Conservation (phyloP, 148 eudicot genomes). For the Vaccinium vitisidaea region DNA sequence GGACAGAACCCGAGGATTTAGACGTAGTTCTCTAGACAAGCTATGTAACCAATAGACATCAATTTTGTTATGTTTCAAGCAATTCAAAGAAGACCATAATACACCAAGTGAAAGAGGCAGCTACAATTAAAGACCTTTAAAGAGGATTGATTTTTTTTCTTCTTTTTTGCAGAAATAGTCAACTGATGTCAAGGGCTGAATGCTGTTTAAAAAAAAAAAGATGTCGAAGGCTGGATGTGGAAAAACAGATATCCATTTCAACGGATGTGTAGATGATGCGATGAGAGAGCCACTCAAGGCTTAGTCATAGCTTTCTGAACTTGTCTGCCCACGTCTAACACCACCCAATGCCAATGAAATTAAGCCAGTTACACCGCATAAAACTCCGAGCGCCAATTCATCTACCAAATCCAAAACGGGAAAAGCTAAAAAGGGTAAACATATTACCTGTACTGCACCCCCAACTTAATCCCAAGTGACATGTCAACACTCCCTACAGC, state of each 20-base stretch:
- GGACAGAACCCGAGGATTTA: not conserved
- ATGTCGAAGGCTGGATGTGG: not conserved
- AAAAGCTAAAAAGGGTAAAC: not conserved
- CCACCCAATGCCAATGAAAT: not conserved
- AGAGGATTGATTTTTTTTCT: too few relatives aligned
- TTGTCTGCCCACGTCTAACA: not conserved
- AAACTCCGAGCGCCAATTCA: not conserved
- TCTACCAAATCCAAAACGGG: not conserved
- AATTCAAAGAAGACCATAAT: not conserved
- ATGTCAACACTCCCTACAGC: constrained; percentile 86
- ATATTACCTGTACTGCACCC: constrained; percentile 78
- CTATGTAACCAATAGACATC: not conserved
- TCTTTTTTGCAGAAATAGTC: too few relatives aligned
- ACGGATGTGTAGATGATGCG: not conserved
- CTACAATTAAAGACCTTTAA: too few relatives aligned
- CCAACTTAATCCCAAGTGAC: constrained; percentile 85
- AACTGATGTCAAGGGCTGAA: too few relatives aligned
- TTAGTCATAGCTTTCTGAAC: not conserved
- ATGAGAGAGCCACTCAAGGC: not conserved
- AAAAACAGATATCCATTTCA: not conserved
- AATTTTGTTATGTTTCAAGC: not conserved
- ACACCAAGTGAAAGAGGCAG: not conserved
- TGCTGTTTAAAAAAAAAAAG: too few relatives aligned
- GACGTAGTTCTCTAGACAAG: not conserved
- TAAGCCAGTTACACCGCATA: not conserved